These are phyloP conservation scores for Saccharomycopsis fibuligera DNA, from an alignment of 805 yeast species.

Conservation along the genomic window DNA sequence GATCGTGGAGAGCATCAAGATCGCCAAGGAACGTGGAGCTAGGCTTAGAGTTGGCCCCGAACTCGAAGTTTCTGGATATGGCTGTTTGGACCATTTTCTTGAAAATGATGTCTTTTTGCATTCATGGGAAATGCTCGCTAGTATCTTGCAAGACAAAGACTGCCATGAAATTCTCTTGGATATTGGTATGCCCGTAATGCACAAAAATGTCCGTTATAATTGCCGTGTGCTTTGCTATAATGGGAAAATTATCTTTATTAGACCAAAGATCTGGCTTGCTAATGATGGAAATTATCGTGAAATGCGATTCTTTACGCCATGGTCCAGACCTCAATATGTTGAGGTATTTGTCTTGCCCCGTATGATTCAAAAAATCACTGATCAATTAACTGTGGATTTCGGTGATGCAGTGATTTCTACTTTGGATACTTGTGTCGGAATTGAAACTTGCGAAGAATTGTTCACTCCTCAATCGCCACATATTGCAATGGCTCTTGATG, in stretches of 20 bases:
- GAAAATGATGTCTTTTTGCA: constrained; percentile 86
- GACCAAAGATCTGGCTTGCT: constrained; percentile 91
- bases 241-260: constrained; percentile 72
- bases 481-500: constrained; percentile 84
- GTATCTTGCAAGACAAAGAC: constrained; percentile 59
- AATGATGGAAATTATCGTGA: constrained; percentile 98
- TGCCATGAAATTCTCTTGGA: constrained; percentile 78
- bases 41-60: constrained; percentile 93
- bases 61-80: constrained; percentile 89
- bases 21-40: constrained; percentile 75
- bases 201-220: constrained; percentile 82
- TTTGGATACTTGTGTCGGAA: constrained; percentile 85
- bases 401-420: constrained; percentile 91
- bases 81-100: constrained; percentile 87
- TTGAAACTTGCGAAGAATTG: constrained; percentile 96
- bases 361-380: constrained; percentile 54
- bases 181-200: constrained; percentile 91
- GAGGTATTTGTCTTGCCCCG: constrained; percentile 74
- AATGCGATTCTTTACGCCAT: constrained; percentile 94
- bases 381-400: constrained; percentile 63
- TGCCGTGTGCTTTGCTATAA: constrained; percentile 81
- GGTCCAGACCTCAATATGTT: constrained; percentile 73
- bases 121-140: constrained; percentile 90
- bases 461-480: constrained; percentile 97
- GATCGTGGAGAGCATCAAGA: constrained; percentile 68